Conservation (phyloP, 257 asterid species). For the Haberlea rhodopensis region DNA sequence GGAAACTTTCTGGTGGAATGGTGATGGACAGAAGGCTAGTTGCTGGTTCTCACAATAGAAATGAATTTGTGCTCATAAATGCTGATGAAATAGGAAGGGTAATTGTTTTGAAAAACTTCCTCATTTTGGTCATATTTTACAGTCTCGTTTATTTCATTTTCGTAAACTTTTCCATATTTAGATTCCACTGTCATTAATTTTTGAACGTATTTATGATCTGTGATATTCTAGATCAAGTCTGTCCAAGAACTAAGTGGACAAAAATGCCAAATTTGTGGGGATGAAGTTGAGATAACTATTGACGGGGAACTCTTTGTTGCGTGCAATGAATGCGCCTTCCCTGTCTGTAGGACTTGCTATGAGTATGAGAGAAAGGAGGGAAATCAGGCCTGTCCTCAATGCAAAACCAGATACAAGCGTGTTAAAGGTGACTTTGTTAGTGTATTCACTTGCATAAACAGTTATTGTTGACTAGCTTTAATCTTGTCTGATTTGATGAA, state of each 20-base stretch:
- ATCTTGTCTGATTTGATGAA: background rate
- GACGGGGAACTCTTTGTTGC: conserved; percentile 84
- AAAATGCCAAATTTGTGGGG: conserved; percentile 75
- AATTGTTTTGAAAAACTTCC: conserved; percentile 19
- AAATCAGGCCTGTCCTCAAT: conserved; percentile 80
- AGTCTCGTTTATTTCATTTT: background rate
- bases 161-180: conserved; percentile 10
- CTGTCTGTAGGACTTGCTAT: conserved; percentile 77
- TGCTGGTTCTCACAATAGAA: conserved; percentile 86
- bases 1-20: conserved; percentile 34
- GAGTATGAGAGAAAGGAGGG: conserved; percentile 94
- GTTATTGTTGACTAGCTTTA: background rate
- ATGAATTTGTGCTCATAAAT: conserved; percentile 71
- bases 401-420: conserved; percentile 91
- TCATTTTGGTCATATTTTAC: conserved; percentile 22
- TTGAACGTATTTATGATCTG: conserved; percentile 16
- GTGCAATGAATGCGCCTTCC: conserved; percentile 96
- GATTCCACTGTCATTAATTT: conserved; percentile 5
- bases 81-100: conserved; percentile 86
- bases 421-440: conserved; percentile 50
- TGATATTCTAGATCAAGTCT: conserved; percentile 53
- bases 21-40: conserved; percentile 78
- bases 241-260: conserved; percentile 68
- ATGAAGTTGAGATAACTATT: conserved; percentile 59
- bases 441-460: background rate